These are phyloP conservation scores for Boletus vinaceobasis DNA, from an alignment of 768 basidiomycete genomes.

Conservation along the genomic window DNA sequence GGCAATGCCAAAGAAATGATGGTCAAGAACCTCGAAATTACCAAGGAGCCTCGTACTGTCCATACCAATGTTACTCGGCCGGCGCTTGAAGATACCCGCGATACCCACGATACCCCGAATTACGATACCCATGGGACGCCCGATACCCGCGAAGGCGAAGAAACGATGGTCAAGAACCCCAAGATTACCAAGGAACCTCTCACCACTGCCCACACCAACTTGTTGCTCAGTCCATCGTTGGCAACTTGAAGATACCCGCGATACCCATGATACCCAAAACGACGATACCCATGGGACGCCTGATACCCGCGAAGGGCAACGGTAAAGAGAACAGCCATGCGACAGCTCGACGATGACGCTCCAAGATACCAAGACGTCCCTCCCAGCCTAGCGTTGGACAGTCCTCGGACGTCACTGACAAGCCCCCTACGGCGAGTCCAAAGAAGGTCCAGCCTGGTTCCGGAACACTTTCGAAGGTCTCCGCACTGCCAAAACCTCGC, in stretches of 20 bases:
- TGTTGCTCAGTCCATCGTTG: constrained; percentile 3
- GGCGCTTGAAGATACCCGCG: constrained; percentile 1
- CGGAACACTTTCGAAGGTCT: constrained; percentile 3
- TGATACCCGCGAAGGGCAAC: not conserved
- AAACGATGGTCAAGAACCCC: not conserved
- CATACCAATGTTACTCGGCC: not conserved
- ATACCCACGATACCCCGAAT: constrained; percentile 3
- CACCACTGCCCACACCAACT: not conserved
- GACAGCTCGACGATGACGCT: not conserved
- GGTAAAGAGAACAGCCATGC: constrained; percentile 17
- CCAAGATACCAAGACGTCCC: not conserved
- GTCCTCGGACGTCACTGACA: not conserved
- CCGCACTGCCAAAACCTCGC: not conserved
- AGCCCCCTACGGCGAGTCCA: too few relatives aligned
- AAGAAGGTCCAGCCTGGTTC: not conserved
- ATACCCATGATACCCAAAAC: constrained; percentile 3
- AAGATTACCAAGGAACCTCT: not conserved
- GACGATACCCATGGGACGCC: constrained; percentile 1
- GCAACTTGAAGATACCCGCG: not conserved
- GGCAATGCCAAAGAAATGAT: not conserved
- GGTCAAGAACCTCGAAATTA: not conserved
- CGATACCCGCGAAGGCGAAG: not conserved
- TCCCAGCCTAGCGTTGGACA: constrained; percentile 1
- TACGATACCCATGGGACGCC: constrained; percentile 1
- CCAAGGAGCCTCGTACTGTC: constrained; percentile 1